phyloP scores from a whole-genome alignment of 306 rosid genomes.

The Gillenia trifoliata region DNA sequence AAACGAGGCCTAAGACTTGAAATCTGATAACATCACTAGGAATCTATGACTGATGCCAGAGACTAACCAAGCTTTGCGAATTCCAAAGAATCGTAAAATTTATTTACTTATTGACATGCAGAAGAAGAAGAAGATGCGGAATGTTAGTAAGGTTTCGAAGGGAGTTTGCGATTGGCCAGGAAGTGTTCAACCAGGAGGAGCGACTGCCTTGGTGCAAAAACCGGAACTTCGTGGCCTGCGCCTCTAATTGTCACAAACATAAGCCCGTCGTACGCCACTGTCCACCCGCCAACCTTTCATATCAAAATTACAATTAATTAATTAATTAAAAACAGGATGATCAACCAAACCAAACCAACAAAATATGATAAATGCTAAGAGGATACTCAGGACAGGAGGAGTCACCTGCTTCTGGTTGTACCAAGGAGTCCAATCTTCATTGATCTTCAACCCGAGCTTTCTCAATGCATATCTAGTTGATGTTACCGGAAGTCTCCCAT shows the following conservation, averaged over 20 bases:
- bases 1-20: background rate
- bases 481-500: slow-evolving; percentile 48
- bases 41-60: background rate
- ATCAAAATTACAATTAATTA: background rate
- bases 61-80: background rate
- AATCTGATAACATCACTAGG: background rate
- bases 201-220: slow-evolving; percentile 31
- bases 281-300: slow-evolving; percentile 49
- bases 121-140: background rate
- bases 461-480: slow-evolving; percentile 38
- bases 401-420: slow-evolving; percentile 35
- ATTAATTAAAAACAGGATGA: background rate
- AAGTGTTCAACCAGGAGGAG: slow-evolving; percentile 31
- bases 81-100: background rate
- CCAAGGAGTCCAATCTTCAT: slow-evolving; percentile 51
- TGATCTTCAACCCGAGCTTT: slow-evolving; percentile 35
- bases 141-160: slow-evolving; percentile 26
- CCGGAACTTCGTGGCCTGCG: slow-evolving; percentile 48
- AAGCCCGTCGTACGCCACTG: slow-evolving; percentile 35
- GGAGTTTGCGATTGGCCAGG: slow-evolving; percentile 24
- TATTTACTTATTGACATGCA: background rate
- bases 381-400: background rate
- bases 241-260: slow-evolving; percentile 45
- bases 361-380: background rate
- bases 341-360: background rate